Conservation (phyloP, 176 grass and related monocot genomes). For the Musa beccarii region DNA sequence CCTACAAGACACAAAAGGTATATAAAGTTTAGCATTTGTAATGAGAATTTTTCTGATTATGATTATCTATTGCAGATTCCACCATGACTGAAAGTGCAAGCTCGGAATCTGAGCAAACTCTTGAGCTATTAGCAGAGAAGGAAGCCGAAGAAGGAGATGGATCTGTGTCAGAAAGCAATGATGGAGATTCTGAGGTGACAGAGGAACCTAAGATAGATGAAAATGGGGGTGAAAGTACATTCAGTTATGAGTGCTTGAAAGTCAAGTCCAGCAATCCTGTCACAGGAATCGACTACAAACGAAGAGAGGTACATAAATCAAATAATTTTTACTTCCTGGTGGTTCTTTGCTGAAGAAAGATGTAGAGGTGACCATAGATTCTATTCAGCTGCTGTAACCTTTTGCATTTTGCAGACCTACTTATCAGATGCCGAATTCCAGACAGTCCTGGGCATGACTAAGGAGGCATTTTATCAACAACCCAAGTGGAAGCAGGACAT, state of each 20-base stretch:
- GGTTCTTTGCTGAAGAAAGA: neutral
- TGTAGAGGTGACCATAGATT: neutral
- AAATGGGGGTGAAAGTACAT: constrained; percentile 57
- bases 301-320: constrained; percentile 66
- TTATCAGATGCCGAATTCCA: constrained; percentile 75
- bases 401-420: constrained; percentile 56
- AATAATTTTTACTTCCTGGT: neutral
- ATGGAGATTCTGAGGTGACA: constrained; percentile 34
- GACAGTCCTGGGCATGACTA: constrained; percentile 57
- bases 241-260: constrained; percentile 73
- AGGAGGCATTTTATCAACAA: constrained; percentile 71
- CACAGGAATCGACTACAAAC: constrained; percentile 81
- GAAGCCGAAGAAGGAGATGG: constrained; percentile 36
- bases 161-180: constrained; percentile 27
- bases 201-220: constrained; percentile 46
- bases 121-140: constrained; percentile 48
- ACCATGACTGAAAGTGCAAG: constrained; percentile 28
- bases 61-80: constrained; percentile 26
- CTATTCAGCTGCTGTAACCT: constrained; percentile 11
- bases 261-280: constrained; percentile 67
- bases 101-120: constrained; percentile 29
- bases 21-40: no score
- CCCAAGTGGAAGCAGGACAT: constrained; percentile 97
- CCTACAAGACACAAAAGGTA: neutral
- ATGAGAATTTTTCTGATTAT: neutral